Percentiles rank a stretch among this genome's conserved stretches.
Conservation (phyloP, 495 filamentous ascomycete genomes). For the Tuber brumale region DNA sequence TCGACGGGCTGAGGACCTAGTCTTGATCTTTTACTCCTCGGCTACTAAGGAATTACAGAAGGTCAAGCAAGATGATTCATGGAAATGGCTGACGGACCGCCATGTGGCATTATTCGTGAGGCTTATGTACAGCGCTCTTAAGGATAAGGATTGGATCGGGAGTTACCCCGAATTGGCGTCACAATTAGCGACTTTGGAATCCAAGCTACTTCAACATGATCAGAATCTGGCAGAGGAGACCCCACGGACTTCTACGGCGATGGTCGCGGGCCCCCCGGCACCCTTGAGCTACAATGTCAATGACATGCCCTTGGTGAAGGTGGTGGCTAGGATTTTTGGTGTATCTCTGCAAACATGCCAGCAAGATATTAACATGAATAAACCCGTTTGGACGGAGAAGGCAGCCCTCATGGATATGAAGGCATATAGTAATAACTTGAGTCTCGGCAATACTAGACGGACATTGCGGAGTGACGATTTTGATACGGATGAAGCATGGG, state of each 20-base stretch:
- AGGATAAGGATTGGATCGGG: slow-evolving; percentile 62
- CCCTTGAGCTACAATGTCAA: slow-evolving; percentile 85
- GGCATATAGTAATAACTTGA: slow-evolving; percentile 80
- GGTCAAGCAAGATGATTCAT: slow-evolving; percentile 76
- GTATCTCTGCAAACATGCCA: slow-evolving; percentile 70
- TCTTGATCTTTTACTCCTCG: slow-evolving; percentile 83
- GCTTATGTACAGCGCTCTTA: slow-evolving; percentile 70
- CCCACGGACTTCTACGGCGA: slow-evolving; percentile 46
- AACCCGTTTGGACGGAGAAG: slow-evolving; percentile 78
- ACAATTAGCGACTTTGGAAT: slow-evolving; percentile 75
- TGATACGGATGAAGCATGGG: slow-evolving; percentile 81
- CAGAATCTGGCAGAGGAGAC: slow-evolving; percentile 63
- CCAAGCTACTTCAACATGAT: slow-evolving; percentile 89
- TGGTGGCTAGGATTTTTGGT: slow-evolving; percentile 77
- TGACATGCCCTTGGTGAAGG: slow-evolving; percentile 90
- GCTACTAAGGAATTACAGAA: slow-evolving; percentile 83
- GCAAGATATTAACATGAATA: slow-evolving; percentile 74
- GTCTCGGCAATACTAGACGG: slow-evolving; percentile 63
- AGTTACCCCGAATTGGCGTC: slow-evolving; percentile 65
- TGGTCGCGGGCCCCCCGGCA: slow-evolving; percentile 56
- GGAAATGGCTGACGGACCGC: slow-evolving; percentile 87
- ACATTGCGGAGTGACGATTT: slow-evolving; percentile 81
- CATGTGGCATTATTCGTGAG: slow-evolving; percentile 94
- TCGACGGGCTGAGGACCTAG: slow-evolving; percentile 79
- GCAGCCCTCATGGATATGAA: slow-evolving; percentile 87